Evolutionary conservation across 108 stramenopile genomes (phyloP), one percentile per base, ranked within the genome.

Genomic region (Skeletonema marinoi): DNA sequence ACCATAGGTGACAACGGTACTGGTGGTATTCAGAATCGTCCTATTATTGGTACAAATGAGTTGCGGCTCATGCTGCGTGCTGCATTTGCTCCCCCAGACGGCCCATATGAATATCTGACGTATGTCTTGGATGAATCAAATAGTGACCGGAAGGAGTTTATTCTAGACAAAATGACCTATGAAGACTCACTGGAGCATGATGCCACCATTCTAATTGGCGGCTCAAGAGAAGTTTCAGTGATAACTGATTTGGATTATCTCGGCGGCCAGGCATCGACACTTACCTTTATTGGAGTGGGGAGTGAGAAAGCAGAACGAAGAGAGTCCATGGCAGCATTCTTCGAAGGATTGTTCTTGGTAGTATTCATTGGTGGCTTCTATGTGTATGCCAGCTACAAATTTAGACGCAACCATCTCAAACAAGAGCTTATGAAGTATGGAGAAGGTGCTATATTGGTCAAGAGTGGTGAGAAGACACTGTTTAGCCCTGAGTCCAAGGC

Each of bases 161-260:
- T 50, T 10, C 60, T 61, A 3, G 38, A 32, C 21, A 35, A 51
- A 48, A 41, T 68, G 61, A 38, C 32, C 35, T 32, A 65, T 19
- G 61, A 14, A 36, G 39, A 75, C 8, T n/a, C n/a, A 39, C 65
- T 77, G 68, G 76, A 69, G 16, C 67, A 65, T 38, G 68, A 77
- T 64, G 76, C 76, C 10, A 68, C 68, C 8, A 54, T 69, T 41
- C 19, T 77, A n/a, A 36, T 77, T 35, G 61, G 76, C 51, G 76
- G 68, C 38, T 44, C 35, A 11, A 19, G 76, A 17, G 66, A 77
- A 32, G 76, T 77, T 16, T 17, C 48, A 68, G 67, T 62, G 1
- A 32, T 63, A 38, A 77, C 67, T 48, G 76, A 77, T 64, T 69
- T 77, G 62, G 75, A 77, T 69, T 50, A 59, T 54, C 75, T 68